A percentile compares a stretch with the other conserved stretches of the same genome.
phyloP scores from a whole-genome alignment of 257 asterid species.

The Solanum peruvianum region DNA sequence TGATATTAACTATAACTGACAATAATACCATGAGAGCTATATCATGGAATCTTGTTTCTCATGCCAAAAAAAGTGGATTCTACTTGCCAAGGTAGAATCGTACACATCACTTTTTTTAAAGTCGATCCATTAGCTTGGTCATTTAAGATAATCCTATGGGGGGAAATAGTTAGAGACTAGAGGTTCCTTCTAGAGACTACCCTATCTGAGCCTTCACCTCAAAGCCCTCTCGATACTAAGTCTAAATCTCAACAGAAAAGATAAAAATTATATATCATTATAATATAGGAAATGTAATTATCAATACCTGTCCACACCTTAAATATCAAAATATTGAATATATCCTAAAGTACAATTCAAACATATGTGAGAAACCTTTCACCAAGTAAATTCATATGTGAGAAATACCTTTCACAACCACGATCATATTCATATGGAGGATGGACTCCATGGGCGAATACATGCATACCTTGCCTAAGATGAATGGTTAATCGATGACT shows the following conservation, averaged over 20 bases:
- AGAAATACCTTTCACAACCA: neutral
- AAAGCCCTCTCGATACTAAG: neutral
- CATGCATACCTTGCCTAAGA: neutral
- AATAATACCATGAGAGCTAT: too few species aligned
- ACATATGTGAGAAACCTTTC: neutral
- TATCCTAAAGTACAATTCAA: neutral
- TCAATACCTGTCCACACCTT: neutral
- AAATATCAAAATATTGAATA: neutral
- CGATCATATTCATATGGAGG: neutral
- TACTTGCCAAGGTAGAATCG: too few species aligned
- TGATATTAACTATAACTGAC: too few species aligned
- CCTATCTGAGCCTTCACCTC: too few species aligned
- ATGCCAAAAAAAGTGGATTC: too few species aligned
- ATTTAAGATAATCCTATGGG: too few species aligned
- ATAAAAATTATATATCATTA: too few species aligned
- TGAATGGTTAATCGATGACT: neutral
- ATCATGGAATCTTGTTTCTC: too few species aligned
- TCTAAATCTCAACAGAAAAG: neutral
- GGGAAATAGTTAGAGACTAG: too few species aligned
- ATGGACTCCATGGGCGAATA: neutral
- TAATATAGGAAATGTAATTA: neutral
- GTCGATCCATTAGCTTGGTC: too few species aligned
- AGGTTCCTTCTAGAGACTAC: too few species aligned
- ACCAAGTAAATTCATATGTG: neutral
- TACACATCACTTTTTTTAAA: too few species aligned